Base-by-base conservation (phyloP, 371 early-diverging fungal genomes). In the Circinella minor region DNA sequence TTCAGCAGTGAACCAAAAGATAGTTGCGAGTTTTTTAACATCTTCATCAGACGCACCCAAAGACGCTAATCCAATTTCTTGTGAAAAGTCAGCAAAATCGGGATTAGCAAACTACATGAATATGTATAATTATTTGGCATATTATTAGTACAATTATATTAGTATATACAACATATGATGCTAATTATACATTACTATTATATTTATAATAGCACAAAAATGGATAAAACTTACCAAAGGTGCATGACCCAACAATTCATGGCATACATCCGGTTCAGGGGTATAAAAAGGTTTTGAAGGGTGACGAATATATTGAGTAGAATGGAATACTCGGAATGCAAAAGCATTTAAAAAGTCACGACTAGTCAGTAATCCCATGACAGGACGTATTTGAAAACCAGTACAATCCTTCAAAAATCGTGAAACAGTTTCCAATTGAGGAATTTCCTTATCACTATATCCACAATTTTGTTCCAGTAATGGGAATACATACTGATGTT, bases 241-340 rank as follows among this genome's bases (percentile, higher is more conserved):
- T 27, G 90, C 91, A 71, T 93, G 93, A 18, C 95, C 95, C 39
- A 95, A 74, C 39, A 94, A 77, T 77, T 95, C 95, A 73, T 95
- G 95, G 77, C 95, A 95, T 14, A 93, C 87, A 77, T 95, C 95
- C 34, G 98, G 98, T 76, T 98, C 98, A 36, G 97, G 97, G 7
- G 98, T 98, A 79, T 96, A 98, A 63, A 92, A 83, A 9, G 99
- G 99, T 64, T 86, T 85, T 5, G 96, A 94, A 73, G 91, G 89
- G 75, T 98, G 97, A 17, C 98, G 92, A 73, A 98, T 96, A 77
- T 98, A 98, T 85, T 98, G 98, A 10, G 98, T 98, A 47, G 94
- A 93, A 77, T 96, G 95, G 86, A 98, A 97, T 5, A 98, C 97
- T 61, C 98, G 89, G 89, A 98, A 98, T 3, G 98, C 98, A 74